A percentile compares a stretch with the other conserved stretches of the same genome.
Conservation (phyloP, 371 early-diverging fungal genomes). For the Chytridium lagenaria region DNA sequence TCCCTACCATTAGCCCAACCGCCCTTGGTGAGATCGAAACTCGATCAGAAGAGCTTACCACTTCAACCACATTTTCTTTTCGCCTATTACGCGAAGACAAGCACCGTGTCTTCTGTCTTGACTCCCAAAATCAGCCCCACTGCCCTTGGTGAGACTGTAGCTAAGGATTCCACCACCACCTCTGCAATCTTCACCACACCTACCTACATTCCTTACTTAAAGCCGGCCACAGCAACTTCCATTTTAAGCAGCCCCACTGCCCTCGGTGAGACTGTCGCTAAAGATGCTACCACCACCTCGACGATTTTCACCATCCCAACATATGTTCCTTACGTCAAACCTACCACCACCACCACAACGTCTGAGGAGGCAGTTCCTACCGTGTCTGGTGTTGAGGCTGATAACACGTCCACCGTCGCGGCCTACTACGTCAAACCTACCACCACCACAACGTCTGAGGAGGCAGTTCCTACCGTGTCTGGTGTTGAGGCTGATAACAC, state of each 20-base stretch:
- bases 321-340: slow-evolving; percentile 10
- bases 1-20: slow-evolving; percentile 3
- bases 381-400: slow-evolving; percentile 2
- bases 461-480: not conserved
- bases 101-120: too few species aligned
- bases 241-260: not conserved
- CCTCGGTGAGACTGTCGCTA: slow-evolving; percentile 10
- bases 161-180: not conserved
- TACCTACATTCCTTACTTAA: not conserved
- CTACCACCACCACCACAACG: not conserved
- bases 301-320: not conserved
- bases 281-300: not conserved
- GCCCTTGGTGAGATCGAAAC: slow-evolving; percentile 8
- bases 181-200: not conserved
- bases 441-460: not conserved
- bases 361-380: not conserved
- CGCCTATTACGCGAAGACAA: too few species aligned
- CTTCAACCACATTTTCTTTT: too few species aligned
- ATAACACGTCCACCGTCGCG: not conserved
- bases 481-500: not conserved
- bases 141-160: not conserved
- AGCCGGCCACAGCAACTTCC: not conserved
- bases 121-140: not conserved
- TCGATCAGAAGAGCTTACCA: not conserved
- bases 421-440: slow-evolving; percentile 1